phyloP scores from a whole-genome alignment of 495 filamentous ascomycete species.

The Friedmanniomyces simplex region DNA sequence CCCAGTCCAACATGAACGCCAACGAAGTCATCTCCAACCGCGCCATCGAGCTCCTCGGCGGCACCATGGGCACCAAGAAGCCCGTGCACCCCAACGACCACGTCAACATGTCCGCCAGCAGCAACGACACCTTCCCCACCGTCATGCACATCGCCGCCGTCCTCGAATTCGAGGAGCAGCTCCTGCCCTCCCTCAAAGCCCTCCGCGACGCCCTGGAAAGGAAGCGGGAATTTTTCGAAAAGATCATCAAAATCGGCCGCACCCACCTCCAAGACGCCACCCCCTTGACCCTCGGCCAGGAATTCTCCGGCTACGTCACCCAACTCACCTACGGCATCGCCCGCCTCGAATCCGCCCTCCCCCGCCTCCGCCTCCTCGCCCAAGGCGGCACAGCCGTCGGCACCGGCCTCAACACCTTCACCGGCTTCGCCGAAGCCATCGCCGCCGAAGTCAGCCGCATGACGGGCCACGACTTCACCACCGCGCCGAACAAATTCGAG shows the following conservation, averaged over 20 bases:
- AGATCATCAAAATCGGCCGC: slow-evolving; percentile 97
- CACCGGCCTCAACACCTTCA: slow-evolving; percentile 94
- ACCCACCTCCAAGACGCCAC: slow-evolving; percentile 98
- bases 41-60: slow-evolving; percentile 94
- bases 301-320: slow-evolving; percentile 95
- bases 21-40: slow-evolving; percentile 99
- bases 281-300: slow-evolving; percentile 88
- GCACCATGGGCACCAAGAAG: slow-evolving; percentile 89
- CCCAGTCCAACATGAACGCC: slow-evolving; percentile 99
- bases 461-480: slow-evolving; percentile 87
- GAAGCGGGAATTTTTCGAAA: slow-evolving; percentile 82
- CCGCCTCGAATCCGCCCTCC: slow-evolving; percentile 72
- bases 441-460: slow-evolving; percentile 82
- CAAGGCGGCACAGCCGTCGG: slow-evolving; percentile 97
- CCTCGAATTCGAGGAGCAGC: slow-evolving; percentile 75
- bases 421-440: slow-evolving; percentile 87
- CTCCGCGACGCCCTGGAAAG: slow-evolving; percentile 72
- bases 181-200: slow-evolving; percentile 71
- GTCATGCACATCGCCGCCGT: slow-evolving; percentile 99
- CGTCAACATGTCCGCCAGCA: slow-evolving; percentile 97
- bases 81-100: slow-evolving; percentile 99
- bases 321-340: slow-evolving; percentile 85
- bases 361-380: slow-evolving; percentile 74
- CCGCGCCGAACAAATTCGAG: slow-evolving; percentile 98
- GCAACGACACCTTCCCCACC: slow-evolving; percentile 98